A percentile compares a stretch with the other conserved stretches of the same genome.
phyloP scores from a whole-genome alignment of 176 grass and related monocot species.

The Avena insularis region DNA sequence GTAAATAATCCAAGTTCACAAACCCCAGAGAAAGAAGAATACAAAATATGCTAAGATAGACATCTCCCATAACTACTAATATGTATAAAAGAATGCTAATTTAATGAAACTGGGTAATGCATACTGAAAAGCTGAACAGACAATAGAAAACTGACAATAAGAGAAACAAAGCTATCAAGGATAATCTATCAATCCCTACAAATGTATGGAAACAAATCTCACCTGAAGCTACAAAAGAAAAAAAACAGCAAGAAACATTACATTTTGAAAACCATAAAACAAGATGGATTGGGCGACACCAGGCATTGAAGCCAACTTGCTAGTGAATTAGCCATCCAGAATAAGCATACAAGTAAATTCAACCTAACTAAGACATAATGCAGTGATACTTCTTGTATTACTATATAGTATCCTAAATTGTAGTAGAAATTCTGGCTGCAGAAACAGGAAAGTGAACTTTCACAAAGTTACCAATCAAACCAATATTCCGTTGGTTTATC shows the following conservation, averaged over 20 bases:
- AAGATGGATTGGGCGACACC: not conserved
- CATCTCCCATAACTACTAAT: constrained; percentile 9
- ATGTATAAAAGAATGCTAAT: not conserved
- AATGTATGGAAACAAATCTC: not conserved
- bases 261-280: too few relatives aligned
- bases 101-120: not conserved
- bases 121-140: constrained; percentile 18
- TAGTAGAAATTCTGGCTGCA: not conserved
- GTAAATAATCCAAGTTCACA: too few relatives aligned
- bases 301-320: not conserved
- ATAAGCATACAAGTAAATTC: not conserved
- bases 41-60: too few relatives aligned
- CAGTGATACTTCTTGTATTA: not conserved
- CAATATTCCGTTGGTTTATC: not conserved
- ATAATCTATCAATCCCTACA: not conserved
- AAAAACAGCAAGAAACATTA: not conserved
- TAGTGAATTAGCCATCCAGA: not conserved
- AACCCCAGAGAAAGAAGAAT: too few relatives aligned
- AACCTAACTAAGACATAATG: not conserved
- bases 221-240: not conserved
- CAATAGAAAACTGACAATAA: not conserved
- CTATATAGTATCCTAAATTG: not conserved
- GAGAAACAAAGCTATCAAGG: not conserved
- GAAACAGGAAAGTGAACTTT: not conserved
- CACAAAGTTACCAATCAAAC: not conserved